Evolutionary conservation across 2,329 filamentous ascomycete species (phyloP), one percentile per base, ranked within the genome.

Genomic region (Fusarium fujikuroi): DNA sequence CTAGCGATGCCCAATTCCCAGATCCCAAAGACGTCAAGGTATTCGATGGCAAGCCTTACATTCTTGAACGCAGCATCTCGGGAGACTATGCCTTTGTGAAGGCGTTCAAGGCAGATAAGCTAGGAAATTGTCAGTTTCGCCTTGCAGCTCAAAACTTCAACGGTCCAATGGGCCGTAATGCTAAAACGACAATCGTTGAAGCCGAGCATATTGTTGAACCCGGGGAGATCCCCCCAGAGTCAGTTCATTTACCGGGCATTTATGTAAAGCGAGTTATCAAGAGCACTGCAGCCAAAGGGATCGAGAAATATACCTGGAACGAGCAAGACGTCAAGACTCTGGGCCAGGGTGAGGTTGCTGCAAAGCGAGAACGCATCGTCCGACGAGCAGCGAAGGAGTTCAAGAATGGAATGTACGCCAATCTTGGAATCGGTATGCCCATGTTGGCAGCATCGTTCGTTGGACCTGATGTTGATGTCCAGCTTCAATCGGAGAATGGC

Each of bases 341-440:
- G 50, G 92, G 92, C 40, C 90, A 90, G 63, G 92, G 93, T 65
- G 89, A 92, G 79, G 88, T 90, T 52, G 89, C 92, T 49, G 89
- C 89, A 78, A 94, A 95, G 87, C 90, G 94, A 69, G 93, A 97
- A 84, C 90, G 92, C 66, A 97, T 97, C 80, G 94, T 97, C 49
- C 90, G 90, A 74, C 88, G 94, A 66, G 94, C 94, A 1, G 93
- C 94, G 50, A 95, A 95, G 86, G 94, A 97, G 84, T 95, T 97
- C 85, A 93, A 95, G 87, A 95, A 97, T 82, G 94, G 94, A 83
- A 96, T 96, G 93, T 97, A 97, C 82, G 94, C 94, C 77, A 97
- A 97, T 83, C 84, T 97, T 63, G 95, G 95, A 69, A 97, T 97
- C 76, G 95, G 95, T 64, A 97, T 97, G 93, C 95, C 95, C 59